Conservation (phyloP, 805 yeast species). For the Nakazawaea pomicola region DNA sequence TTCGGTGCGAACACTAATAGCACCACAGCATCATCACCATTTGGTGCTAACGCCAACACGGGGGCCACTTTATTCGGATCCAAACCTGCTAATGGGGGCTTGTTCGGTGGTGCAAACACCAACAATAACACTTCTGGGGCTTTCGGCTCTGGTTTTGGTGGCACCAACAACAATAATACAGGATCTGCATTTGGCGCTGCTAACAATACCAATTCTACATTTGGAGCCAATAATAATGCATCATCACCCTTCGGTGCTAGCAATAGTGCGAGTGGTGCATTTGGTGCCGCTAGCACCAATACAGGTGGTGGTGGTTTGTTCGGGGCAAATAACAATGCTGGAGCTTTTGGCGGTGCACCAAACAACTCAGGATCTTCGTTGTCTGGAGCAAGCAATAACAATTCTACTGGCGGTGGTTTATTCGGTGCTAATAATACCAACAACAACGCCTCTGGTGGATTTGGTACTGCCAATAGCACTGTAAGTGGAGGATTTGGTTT, state of each 20-base stretch:
- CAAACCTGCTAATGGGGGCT: slow-evolving; percentile 15
- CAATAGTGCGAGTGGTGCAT: slow-evolving; percentile 22
- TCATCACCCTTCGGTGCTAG: slow-evolving; percentile 17
- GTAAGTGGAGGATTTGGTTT: slow-evolving; percentile 34
- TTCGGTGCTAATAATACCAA: slow-evolving; percentile 21
- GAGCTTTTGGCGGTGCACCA: slow-evolving; percentile 18
- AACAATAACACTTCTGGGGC: slow-evolving; percentile 22
- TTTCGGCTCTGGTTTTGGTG: slow-evolving; percentile 25
- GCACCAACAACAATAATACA: slow-evolving; percentile 19
- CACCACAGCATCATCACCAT: slow-evolving; percentile 16
- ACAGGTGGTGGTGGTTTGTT: slow-evolving; percentile 9
- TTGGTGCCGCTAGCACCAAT: slow-evolving; percentile 9
- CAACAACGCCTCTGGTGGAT: slow-evolving; percentile 4
- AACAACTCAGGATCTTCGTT: slow-evolving; percentile 26
- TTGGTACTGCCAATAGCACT: slow-evolving; percentile 20
- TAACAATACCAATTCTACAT: slow-evolving; percentile 14
- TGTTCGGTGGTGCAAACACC: slow-evolving; percentile 21
- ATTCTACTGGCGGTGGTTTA: slow-evolving; percentile 24
- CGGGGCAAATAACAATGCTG: too few relatives aligned
- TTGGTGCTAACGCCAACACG: slow-evolving; percentile 18
- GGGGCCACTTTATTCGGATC: slow-evolving; percentile 28
- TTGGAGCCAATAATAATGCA: slow-evolving; percentile 6
- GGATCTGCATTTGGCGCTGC: slow-evolving; percentile 13
- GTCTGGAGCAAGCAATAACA: slow-evolving; percentile 26
- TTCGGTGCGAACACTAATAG: slow-evolving; percentile 16